phyloP scores from a whole-genome alignment of 176 grass and related monocot species.

The Eleusine indica region DNA sequence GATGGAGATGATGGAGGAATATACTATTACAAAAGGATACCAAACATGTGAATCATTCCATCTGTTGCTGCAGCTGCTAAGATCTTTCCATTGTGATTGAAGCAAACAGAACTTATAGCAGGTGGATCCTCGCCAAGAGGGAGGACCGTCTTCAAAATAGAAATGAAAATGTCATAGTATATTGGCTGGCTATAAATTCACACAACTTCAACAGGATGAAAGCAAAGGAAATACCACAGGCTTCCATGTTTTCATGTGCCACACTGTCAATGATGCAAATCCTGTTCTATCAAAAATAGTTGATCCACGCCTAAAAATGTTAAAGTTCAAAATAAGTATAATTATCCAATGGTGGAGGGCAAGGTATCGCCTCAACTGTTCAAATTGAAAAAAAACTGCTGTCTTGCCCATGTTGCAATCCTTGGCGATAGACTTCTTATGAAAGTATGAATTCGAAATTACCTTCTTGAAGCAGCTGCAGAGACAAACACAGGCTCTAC shows the following conservation, averaged over 20 bases:
- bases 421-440: constrained; percentile 31
- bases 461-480: constrained; percentile 93
- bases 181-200: constrained; percentile 18
- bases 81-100: constrained; percentile 99
- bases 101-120: constrained; percentile 91
- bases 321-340: constrained; percentile 39
- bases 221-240: constrained; percentile 69
- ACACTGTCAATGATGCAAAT: constrained; percentile 91
- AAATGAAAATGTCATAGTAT: constrained; percentile 30
- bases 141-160: constrained; percentile 76
- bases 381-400: not conserved
- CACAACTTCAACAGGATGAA: constrained; percentile 23
- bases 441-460: constrained; percentile 35
- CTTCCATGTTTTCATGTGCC: constrained; percentile 99
- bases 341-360: not conserved
- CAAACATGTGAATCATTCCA: constrained; percentile 99
- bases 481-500: constrained; percentile 95
- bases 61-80: constrained; percentile 90
- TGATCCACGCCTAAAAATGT: constrained; percentile 64
- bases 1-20: constrained; percentile 11
- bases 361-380: not conserved
- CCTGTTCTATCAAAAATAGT: constrained; percentile 74
- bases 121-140: constrained; percentile 98
- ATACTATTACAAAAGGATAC: constrained; percentile 69
- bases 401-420: not conserved